These are phyloP conservation scores for Boletales sp. DNA, from an alignment of 768 basidiomycete genomes.

Conservation along the genomic window DNA sequence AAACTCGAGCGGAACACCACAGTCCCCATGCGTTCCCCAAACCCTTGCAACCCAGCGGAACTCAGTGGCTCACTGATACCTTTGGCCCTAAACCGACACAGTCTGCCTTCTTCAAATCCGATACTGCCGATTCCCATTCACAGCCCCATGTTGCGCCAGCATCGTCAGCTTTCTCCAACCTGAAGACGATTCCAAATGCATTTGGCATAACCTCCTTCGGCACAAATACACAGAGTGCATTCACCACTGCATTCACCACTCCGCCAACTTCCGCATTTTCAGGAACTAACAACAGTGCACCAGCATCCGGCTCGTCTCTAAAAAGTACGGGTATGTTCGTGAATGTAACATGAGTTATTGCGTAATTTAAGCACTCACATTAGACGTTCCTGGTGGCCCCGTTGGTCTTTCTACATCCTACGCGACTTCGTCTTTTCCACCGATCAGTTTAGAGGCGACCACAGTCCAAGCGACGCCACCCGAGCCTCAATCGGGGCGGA, in stretches of 20 bases:
- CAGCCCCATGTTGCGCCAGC: slow-evolving; percentile 11
- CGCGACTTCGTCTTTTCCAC: not conserved
- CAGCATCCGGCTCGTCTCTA: not conserved
- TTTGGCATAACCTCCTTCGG: slow-evolving; percentile 30
- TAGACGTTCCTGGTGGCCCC: not conserved
- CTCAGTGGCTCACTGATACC: slow-evolving; percentile 32
- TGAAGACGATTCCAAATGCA: slow-evolving; percentile 31
- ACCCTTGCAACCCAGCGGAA: slow-evolving; percentile 25
- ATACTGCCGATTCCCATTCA: slow-evolving; percentile 8
- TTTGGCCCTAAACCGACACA: slow-evolving; percentile 28
- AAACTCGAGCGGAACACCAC: slow-evolving; percentile 10
- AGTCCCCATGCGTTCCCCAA: slow-evolving; percentile 1
- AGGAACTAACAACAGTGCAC: not conserved
- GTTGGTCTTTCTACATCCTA: not conserved
- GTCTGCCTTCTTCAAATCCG: slow-evolving; percentile 16
- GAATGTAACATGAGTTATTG: not conserved
- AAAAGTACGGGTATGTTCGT: slow-evolving; percentile 13
- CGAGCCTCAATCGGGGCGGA: not conserved
- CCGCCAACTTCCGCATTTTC: not conserved
- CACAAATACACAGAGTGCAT: not conserved
- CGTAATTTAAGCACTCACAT: not conserved
- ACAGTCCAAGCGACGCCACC: not conserved
- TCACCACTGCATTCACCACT: slow-evolving; percentile 1
- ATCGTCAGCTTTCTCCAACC: slow-evolving; percentile 34
- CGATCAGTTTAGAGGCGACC: not conserved